Conservation (phyloP, 1,284 basidiomycete species). For the Ustanciosporium gigantosporum region DNA sequence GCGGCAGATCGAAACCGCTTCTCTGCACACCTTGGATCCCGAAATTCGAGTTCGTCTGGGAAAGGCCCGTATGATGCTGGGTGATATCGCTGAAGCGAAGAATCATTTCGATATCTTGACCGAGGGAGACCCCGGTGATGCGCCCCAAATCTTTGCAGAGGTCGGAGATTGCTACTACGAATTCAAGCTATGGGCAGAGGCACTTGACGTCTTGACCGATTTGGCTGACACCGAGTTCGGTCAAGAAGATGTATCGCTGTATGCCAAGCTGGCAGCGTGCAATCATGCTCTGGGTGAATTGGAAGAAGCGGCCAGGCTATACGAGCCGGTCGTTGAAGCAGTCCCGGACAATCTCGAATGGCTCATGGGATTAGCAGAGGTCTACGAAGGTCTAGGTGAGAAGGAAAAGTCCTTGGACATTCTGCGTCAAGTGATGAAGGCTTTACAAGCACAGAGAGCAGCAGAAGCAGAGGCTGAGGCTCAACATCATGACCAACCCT, state of each 20-base stretch:
- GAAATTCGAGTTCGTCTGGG: slow-evolving; percentile 85
- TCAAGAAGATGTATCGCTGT: slow-evolving; percentile 41
- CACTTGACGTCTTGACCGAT: slow-evolving; percentile 43
- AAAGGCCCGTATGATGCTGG: slow-evolving; percentile 78
- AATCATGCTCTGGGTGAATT: slow-evolving; percentile 43
- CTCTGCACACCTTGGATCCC: slow-evolving; percentile 72
- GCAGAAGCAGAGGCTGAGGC: slow-evolving; percentile 1
- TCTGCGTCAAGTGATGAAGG: slow-evolving; percentile 71
- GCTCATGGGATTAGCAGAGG: slow-evolving; percentile 70
- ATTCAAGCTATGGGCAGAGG: slow-evolving; percentile 42
- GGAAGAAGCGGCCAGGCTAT: slow-evolving; percentile 39
- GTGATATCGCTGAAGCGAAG: slow-evolving; percentile 78
- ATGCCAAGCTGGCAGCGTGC: slow-evolving; percentile 50
- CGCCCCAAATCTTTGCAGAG: slow-evolving; percentile 43
- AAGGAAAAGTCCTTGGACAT: slow-evolving; percentile 80
- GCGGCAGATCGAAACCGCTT: slow-evolving; percentile 57
- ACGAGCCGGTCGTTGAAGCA: slow-evolving; percentile 70
- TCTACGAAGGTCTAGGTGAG: slow-evolving; percentile 78
- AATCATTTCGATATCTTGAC: slow-evolving; percentile 61
- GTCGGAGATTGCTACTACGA: slow-evolving; percentile 52
- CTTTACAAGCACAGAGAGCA: slow-evolving; percentile 15
- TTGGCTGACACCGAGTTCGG: slow-evolving; percentile 21
- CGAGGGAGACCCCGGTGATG: slow-evolving; percentile 36
- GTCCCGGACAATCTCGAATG: slow-evolving; percentile 74
- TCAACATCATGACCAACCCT: not conserved